Conservation (phyloP, 768 basidiomycete species). For the Trametes villosa region DNA sequence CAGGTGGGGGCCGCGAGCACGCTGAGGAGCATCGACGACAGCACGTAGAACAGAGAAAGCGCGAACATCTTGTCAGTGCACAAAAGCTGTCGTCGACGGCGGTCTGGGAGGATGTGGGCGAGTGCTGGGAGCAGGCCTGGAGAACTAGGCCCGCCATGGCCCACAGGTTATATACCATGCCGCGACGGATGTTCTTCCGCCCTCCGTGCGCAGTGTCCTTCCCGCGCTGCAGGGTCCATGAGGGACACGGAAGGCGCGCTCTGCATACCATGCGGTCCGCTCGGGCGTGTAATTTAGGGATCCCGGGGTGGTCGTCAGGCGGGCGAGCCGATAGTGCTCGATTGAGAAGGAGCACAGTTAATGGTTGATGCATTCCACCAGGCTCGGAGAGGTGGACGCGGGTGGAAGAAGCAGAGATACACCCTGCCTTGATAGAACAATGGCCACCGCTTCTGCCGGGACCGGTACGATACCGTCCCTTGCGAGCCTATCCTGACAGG, state of each 20-base stretch:
- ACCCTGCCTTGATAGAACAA: neutral
- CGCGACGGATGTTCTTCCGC: neutral
- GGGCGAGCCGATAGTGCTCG: constrained; percentile 4
- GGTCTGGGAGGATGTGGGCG: neutral
- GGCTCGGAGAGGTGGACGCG: constrained; percentile 6
- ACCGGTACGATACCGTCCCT: constrained; percentile 4
- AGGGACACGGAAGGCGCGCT: constrained; percentile 12
- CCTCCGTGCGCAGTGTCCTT: constrained; percentile 3
- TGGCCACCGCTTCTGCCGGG: constrained; percentile 2
- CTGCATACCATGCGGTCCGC: constrained; percentile 14
- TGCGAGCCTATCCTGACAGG: neutral
- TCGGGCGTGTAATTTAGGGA: neutral
- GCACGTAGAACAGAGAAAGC: constrained; percentile 17
- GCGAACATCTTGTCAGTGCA: constrained; percentile 20
- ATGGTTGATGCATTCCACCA: neutral
- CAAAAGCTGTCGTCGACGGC: constrained; percentile 14
- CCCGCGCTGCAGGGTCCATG: constrained; percentile 2
- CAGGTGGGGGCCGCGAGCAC: constrained; percentile 18
- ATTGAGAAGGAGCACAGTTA: neutral
- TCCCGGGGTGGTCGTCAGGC: constrained; percentile 10
- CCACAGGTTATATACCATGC: constrained; percentile 1
- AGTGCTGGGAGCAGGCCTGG: constrained; percentile 12
- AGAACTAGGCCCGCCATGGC: neutral
- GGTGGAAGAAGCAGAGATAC: constrained; percentile 6
- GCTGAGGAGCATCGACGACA: constrained; percentile 19